A percentile compares a stretch with the other conserved stretches of the same genome.
phyloP scores from a whole-genome alignment of 208 protist species.

The Strigomonas oncopelti region DNA sequence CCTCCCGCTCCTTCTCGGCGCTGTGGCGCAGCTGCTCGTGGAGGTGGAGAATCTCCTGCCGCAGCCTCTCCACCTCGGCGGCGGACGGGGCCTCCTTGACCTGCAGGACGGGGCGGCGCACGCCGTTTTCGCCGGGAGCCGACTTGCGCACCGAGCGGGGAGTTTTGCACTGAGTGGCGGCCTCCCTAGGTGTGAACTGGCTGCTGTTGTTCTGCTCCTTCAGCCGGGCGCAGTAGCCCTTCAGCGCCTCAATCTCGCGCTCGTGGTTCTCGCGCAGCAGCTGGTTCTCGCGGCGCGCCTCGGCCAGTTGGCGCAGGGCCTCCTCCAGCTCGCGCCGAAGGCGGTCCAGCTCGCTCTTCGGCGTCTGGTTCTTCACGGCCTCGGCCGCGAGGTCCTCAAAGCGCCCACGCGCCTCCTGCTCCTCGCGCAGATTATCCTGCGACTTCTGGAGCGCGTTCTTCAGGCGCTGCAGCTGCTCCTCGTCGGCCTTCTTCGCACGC shows the following conservation, averaged over 20 bases:
- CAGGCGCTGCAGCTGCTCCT: slow-evolving; percentile 20
- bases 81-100: slow-evolving; percentile 22
- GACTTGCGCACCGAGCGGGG: slow-evolving; percentile 20
- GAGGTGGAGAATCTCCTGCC: slow-evolving; percentile 29
- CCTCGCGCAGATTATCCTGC: slow-evolving; percentile 11
- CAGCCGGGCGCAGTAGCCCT: slow-evolving; percentile 43
- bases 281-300: slow-evolving; percentile 20
- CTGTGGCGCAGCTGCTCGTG: slow-evolving; percentile 22
- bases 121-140: slow-evolving; percentile 11
- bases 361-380: slow-evolving; percentile 24
- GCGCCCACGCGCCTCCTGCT: slow-evolving; percentile 27
- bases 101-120: slow-evolving; percentile 16
- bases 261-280: slow-evolving; percentile 23
- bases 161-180: slow-evolving; percentile 13
- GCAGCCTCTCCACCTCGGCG: slow-evolving; percentile 20
- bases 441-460: slow-evolving; percentile 26
- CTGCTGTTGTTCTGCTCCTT: slow-evolving; percentile 25
- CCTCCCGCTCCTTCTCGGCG: slow-evolving; percentile 15
- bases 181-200: slow-evolving; percentile 21
- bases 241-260: slow-evolving; percentile 42
- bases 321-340: slow-evolving; percentile 15
- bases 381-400: slow-evolving; percentile 41
- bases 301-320: slow-evolving; percentile 18
- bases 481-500: slow-evolving; percentile 25
- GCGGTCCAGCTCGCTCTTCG: slow-evolving; percentile 29